A percentile compares a stretch with the other conserved stretches of the same genome.
These are phyloP conservation scores for Asterochloris erici DNA, from an alignment of 139 green algal species.

Conservation along the genomic window DNA sequence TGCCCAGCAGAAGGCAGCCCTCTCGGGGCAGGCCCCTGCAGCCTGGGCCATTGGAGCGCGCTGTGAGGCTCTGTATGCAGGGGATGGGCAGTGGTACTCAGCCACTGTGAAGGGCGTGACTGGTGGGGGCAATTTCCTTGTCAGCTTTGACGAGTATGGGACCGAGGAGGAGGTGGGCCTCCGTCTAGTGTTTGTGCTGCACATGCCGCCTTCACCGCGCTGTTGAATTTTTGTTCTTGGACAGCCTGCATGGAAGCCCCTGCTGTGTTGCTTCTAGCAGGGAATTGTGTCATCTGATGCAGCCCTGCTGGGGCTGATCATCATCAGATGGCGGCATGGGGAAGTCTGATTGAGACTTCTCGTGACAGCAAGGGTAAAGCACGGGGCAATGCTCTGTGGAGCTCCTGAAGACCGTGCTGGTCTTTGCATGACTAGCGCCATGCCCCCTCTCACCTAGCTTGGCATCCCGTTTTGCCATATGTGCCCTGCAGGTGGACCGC, in stretches of 20 bases:
- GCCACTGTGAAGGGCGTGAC: slow-evolving; percentile 37
- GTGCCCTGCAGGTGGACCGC: slow-evolving; percentile 35
- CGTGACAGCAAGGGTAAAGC: no score
- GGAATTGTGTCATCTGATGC: background rate
- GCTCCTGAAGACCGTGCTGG: no score
- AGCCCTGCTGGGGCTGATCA: no score
- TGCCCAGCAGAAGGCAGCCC: slow-evolving; percentile 63
- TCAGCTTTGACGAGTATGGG: slow-evolving; percentile 71
- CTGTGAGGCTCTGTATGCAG: slow-evolving; percentile 59
- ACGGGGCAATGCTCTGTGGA: no score
- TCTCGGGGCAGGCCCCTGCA: slow-evolving; percentile 61
- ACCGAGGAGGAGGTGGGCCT: slow-evolving; percentile 58
- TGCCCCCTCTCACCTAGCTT: no score
- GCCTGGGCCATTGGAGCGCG: slow-evolving; percentile 72
- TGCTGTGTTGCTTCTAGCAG: background rate
- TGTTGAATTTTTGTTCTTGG: no score
- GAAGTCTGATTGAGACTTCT: no score
- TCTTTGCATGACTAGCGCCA: no score
- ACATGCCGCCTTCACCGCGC: background rate
- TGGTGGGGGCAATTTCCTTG: slow-evolving; percentile 60
- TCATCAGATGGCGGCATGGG: no score
- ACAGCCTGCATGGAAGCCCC: no score
- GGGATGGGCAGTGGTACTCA: slow-evolving; percentile 42
- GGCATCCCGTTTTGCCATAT: no score
- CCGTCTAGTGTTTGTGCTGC: background rate